Evolutionary conservation across 2,329 filamentous ascomycete genomes (phyloP), one percentile per base, ranked within the genome.

Genomic region (Cercospora canescens): DNA sequence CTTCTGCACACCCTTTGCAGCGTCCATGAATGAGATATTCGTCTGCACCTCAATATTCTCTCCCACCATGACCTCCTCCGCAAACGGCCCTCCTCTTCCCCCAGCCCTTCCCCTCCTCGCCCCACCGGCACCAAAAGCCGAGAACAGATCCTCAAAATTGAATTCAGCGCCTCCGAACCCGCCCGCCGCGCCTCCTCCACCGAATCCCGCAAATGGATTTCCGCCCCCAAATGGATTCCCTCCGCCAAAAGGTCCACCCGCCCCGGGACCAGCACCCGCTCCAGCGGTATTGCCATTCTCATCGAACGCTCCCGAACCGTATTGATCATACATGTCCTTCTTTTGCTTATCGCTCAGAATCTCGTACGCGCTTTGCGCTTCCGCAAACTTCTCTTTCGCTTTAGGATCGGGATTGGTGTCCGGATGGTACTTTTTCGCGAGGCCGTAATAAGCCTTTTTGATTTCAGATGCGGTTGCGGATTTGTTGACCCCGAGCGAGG

Each of bases 361-460:
- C 79, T 99, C 95, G 80, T 99, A 99, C 26, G 95, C 93, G 34
- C 91, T 88, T 79, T 99, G 95, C 62, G 96, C 92, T 73, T 97
- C 94, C 69, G 90, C 87, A 75, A 99, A 99, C 75, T 91, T 94
- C 74, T 98, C 95, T 78, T 98, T 98, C 37, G 95, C 94, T n/a
- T 84, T 86, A 2, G 92, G 79, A 73, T 98, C 95, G 79, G 98
- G 98, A 84, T 98, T 99, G 37, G 95, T 98, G 78, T 99, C 95
- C 8, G 95, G 95, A 75, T 99, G 95, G 78, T 88, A 99, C 77
- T 98, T 99, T 81, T 99, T 99, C 21, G 95, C 95, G 66, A 98
- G 84, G 59, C 94, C 92, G 78, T 99, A 99, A 83, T 99, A 99
- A 3, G 95, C 94, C 79, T 97, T 98, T 79, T 99, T 99, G 78